Base-by-base conservation (phyloP, 306 rosid genomes). In the Rubus idaeus region DNA sequence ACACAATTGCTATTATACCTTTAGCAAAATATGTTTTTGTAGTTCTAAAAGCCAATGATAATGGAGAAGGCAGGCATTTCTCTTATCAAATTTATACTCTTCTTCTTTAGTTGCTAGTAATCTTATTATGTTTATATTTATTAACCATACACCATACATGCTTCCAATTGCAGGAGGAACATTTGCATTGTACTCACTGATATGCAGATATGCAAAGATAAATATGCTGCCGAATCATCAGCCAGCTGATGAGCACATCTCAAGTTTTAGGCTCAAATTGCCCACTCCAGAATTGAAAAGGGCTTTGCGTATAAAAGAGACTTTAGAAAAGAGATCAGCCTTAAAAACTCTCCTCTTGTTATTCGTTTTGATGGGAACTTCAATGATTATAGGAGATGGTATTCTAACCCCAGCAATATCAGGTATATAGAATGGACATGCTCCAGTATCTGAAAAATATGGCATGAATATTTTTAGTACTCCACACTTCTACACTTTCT, bases 341-440 rank as follows among this genome's bases (percentile, higher is more conserved):
- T 73, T 88, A 86, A 95, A 89, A 83, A 90, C 88, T 35, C 18
- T 86, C 71, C 83, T 95, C 80, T 81, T 95, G 81, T 84, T 95
- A 84, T 81, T 90, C 79, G 97, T 95, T 87, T 89, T 95, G 66
- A 78, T 90, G 85, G 99, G 97, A 75, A 93, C 99, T 80, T 95
- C 99, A 77, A 86, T 92, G 99, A 77, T 92, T 82, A 95, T 95
- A 83, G 99, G 97, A 79, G 99, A 92, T 78, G 99, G 99, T 58
- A 95, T 95, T 83, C 85, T 95, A 63, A 95, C 99, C 76, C 97
- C 99, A 13, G 97, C 97, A 58, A 90, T 95, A 71, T 95, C 99
- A 87, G 99, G 98, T 95, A 80, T 82, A 40, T 79, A 10, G 18
- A 45, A 30, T 46, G 20, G 71, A 72, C 45, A 45, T 44, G 6